Base-by-base conservation (phyloP, 1,139 yeast species). In the Magnusiomyces magnusii region DNA sequence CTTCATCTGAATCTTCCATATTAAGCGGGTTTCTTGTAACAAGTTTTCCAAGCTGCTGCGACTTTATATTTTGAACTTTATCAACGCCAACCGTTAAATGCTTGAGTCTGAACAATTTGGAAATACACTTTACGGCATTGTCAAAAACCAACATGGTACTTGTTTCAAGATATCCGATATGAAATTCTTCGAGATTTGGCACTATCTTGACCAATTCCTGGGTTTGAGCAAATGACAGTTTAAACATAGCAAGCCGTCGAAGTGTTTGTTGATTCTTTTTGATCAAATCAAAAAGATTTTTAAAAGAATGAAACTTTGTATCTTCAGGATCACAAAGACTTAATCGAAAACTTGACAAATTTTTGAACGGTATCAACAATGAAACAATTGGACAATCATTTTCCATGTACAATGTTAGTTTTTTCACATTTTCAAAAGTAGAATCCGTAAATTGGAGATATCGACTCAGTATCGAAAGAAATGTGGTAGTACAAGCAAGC, bases 131-230 rank as follows among this genome's bases (percentile, higher is more conserved):
- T 7, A 44, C 5, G 19, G 49, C n/a, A 5, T 5, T 13, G 49
- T 27, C 27, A 44, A 44, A 44, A 5, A 5, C 49, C 7, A 27
- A n/a, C 3, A 44, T 3, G 7, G 7, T 7, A 9, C 27, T 19
- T 19, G 49, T 21, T 21, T 19, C 5, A 19, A 51, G 47, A 23
- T 10, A 9, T 2, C 54, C 54, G 17, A 51, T 36, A 39, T 51
- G 54, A 19, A 51, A 47, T 19, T 51, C 34, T 36, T 51, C 47
- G 9, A 51, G 34, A 10, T 51, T 17, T 9, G 54, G 54, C 19
- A 13, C 28, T 3, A 21, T 19, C 17, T 49, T 10, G 7, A 49
- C 34, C 21, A 49, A 21, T 3, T 49, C 51, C 3, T 34, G 23
- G 5, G 21, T 27, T 7, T 13, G 3, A 19, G 5, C 21, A 17